Conservation (phyloP, 2,329 filamentous ascomycete genomes). For the Fusarium sp. region DNA sequence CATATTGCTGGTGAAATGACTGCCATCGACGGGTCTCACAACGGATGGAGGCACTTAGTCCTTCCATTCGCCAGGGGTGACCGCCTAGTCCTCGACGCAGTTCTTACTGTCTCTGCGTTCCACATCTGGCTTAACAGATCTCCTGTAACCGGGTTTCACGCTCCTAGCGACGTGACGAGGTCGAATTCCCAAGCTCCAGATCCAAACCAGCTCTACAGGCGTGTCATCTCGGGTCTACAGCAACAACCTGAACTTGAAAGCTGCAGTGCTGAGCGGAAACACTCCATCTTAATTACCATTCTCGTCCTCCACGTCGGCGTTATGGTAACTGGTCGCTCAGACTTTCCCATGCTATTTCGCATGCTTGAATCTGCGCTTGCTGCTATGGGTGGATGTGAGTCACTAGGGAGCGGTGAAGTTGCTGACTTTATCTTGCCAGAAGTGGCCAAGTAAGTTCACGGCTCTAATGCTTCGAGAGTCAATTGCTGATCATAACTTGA, state of each 20-base stretch:
- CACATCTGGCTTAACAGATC: slow-evolving; percentile 5
- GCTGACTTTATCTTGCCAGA: slow-evolving; percentile 10
- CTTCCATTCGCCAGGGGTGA: slow-evolving; percentile 35
- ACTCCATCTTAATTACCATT: slow-evolving; percentile 11
- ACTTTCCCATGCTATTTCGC: slow-evolving; percentile 10
- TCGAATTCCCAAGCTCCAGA: not conserved
- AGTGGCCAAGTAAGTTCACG: slow-evolving; percentile 10
- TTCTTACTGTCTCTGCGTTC: slow-evolving; percentile 22
- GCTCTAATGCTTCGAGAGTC: too few species aligned
- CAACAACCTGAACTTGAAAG: not conserved
- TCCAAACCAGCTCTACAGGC: slow-evolving; percentile 1
- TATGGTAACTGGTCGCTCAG: slow-evolving; percentile 15
- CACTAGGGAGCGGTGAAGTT: not conserved
- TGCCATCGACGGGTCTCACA: slow-evolving; percentile 37
- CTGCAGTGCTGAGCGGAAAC: not conserved
- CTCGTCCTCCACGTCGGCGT: slow-evolving; percentile 5
- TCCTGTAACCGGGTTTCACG: not conserved
- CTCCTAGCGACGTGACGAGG: not conserved
- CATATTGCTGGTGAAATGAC: slow-evolving; percentile 40
- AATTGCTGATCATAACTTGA: too few species aligned
- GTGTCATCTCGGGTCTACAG: not conserved
- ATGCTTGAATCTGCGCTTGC: slow-evolving; percentile 9
- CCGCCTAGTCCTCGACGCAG: slow-evolving; percentile 18
- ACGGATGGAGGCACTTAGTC: slow-evolving; percentile 37
- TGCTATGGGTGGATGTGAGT: slow-evolving; percentile 7